Conservation (phyloP, 768 basidiomycete genomes). For the Melanogaster broomeanus region DNA sequence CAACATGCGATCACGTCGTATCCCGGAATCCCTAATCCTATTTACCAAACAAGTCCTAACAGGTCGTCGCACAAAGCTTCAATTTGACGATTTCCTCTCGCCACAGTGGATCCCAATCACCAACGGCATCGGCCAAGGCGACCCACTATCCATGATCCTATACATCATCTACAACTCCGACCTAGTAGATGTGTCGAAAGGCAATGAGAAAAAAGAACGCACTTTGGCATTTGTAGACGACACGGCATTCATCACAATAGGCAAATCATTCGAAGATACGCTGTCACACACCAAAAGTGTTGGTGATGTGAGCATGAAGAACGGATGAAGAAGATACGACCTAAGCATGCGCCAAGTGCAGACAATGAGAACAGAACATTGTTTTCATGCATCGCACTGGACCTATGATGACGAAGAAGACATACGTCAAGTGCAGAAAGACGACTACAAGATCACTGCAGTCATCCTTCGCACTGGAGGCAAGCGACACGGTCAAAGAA, state of each 20-base stretch:
- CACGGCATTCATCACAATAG: background rate
- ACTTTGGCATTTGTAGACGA: slow-evolving; percentile 8
- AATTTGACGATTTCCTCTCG: slow-evolving; percentile 30
- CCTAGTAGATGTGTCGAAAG: slow-evolving; percentile 8
- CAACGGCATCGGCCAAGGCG: slow-evolving; percentile 36
- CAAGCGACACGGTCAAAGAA: no score
- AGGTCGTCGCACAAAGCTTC: background rate
- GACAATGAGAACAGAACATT: no score
- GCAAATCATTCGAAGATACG: no score
- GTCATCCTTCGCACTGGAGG: no score
- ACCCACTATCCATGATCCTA: slow-evolving; percentile 26
- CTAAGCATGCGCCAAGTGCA: no score
- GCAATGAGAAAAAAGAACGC: background rate
- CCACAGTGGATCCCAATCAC: slow-evolving; percentile 16
- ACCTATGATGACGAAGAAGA: no score
- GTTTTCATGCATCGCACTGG: no score
- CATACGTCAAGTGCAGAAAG: no score
- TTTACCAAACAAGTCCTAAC: background rate
- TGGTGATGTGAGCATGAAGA: no score
- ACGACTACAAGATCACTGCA: no score
- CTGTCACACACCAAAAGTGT: no score
- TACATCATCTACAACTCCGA: slow-evolving; percentile 33
- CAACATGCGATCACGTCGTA: background rate
- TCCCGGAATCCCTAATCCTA: slow-evolving; percentile 5
- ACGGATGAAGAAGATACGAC: no score